A percentile compares a stretch with the other conserved stretches of the same genome.
Conservation (phyloP, 768 basidiomycete genomes). For the Podaxis sp. region DNA sequence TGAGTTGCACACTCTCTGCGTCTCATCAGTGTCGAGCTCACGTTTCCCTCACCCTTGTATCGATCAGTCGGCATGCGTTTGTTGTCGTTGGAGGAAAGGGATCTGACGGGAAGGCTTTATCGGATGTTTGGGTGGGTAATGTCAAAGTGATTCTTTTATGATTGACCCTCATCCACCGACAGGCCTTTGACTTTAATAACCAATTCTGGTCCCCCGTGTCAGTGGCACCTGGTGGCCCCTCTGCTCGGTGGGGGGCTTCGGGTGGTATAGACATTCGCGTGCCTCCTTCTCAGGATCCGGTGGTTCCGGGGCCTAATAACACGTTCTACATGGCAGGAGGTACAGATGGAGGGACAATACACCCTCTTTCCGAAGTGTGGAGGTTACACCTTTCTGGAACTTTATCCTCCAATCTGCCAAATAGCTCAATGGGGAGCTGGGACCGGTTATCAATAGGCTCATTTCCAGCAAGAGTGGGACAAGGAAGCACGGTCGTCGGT, state of each 20-base stretch:
- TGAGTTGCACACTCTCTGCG: conserved; percentile 34
- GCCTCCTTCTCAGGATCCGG: conserved; percentile 38
- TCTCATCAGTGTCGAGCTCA: neutral
- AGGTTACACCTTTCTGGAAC: conserved; percentile 67
- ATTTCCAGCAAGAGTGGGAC: conserved; percentile 42
- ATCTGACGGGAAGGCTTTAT: conserved; percentile 48
- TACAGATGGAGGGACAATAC: conserved; percentile 42
- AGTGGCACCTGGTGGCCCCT: conserved; percentile 52
- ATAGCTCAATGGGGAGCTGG: conserved; percentile 59
- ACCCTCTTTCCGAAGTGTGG: conserved; percentile 69
- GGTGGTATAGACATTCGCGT: conserved; percentile 73
- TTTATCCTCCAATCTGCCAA: conserved; percentile 65
- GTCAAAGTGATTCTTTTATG: neutral
- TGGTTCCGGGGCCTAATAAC: conserved; percentile 59
- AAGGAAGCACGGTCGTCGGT: conserved; percentile 59
- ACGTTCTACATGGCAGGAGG: conserved; percentile 79
- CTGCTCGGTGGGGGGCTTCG: conserved; percentile 67
- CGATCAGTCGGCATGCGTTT: conserved; percentile 66
- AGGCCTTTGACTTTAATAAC: conserved; percentile 78
- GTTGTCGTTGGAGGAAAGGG: conserved; percentile 73
- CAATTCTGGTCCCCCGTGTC: conserved; percentile 73
- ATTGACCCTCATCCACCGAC: conserved; percentile 9
- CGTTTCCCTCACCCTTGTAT: conserved; percentile 1
- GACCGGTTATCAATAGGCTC: conserved; percentile 40
- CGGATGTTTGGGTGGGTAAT: conserved; percentile 67